These are phyloP conservation scores for Mucuna pruriens DNA, from an alignment of 306 rosid genomes.

Conservation along the genomic window DNA sequence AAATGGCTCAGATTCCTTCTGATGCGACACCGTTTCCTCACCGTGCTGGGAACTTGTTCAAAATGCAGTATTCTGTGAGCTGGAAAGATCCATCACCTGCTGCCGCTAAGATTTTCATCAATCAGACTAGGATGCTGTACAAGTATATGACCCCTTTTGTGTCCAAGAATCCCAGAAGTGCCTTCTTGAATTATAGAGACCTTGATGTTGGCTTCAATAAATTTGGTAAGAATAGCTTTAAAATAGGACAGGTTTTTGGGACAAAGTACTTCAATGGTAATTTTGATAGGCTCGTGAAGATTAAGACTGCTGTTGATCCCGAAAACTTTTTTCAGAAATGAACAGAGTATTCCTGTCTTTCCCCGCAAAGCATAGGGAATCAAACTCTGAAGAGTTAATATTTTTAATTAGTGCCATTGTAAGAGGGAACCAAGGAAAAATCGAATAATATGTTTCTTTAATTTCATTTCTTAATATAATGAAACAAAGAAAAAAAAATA, in stretches of 20 bases:
- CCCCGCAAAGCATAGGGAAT: too few species aligned
- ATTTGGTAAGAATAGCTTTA: neutral
- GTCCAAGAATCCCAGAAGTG: neutral
- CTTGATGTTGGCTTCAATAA: neutral
- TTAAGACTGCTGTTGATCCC: neutral
- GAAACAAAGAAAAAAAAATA: too few species aligned
- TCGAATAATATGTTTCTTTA: too few species aligned
- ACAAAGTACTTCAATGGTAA: neutral
- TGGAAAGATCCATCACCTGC: neutral
- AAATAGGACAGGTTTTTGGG: neutral
- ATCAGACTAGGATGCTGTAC: neutral
- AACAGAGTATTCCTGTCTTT: slow-evolving; percentile 4
- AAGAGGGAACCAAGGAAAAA: too few species aligned
- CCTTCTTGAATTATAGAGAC: slow-evolving; percentile 1
- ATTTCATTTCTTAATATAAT: too few species aligned
- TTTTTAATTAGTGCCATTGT: too few species aligned
- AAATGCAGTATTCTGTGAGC: neutral
- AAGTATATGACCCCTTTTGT: neutral
- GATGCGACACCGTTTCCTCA: neutral
- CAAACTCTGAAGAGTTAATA: too few species aligned
- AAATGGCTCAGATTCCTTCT: neutral
- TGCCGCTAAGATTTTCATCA: neutral
- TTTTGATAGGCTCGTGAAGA: neutral
- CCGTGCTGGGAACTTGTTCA: neutral
- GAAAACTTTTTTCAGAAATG: slow-evolving; percentile 8